Base-by-base conservation (phyloP, 164 flowering plant genomes). In the Malania oleifera region DNA sequence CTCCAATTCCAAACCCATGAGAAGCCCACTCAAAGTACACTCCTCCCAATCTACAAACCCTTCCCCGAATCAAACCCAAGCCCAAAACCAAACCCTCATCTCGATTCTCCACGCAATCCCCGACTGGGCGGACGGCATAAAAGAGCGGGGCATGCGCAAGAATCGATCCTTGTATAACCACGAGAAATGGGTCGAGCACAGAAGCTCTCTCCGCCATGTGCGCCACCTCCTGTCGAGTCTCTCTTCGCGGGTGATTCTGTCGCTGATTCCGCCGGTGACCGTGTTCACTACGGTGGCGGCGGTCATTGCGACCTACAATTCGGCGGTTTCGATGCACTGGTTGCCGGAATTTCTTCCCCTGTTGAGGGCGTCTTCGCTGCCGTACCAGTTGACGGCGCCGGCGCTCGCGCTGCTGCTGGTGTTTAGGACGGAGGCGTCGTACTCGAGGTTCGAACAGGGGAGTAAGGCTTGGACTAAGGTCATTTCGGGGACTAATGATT, bases 361-460 rank as follows among this genome's bases (percentile, higher is more conserved):
- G 27, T 59, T 93, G 67, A 82, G 82, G 45, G 76, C 95, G 0
- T 83, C 96, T 0, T 73, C 97, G 0, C 51, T 89, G 75, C 97
- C 98, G 0, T 93, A 89, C 52, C 98, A 93, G 78, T 62, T 93
- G 53, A 89, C 96, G 0, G 98, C 98, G 0, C 92, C 98, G 0
- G 98, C 98, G 1, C 61, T 93, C 72, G 98, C 97, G 17, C 82
- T 93, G 45, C 68, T 93, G 61, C 67, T 93, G 61, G 97, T 89
- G 20, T 93, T 89, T 59, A 61, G 96, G 64, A 93, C 97, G 0
- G 97, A 89, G 73, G 97, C 98, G 0, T 84, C 95, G 5, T 93
- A 87, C 68, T 86, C 97, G 54, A 78, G 98, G 84, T 87, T 55
- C 37, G 90, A 82, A 54, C 91, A 87, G 59, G 98, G 96, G 67